phyloP scores from a whole-genome alignment of 768 basidiomycete genomes.

The Lactarius deliciosus region DNA sequence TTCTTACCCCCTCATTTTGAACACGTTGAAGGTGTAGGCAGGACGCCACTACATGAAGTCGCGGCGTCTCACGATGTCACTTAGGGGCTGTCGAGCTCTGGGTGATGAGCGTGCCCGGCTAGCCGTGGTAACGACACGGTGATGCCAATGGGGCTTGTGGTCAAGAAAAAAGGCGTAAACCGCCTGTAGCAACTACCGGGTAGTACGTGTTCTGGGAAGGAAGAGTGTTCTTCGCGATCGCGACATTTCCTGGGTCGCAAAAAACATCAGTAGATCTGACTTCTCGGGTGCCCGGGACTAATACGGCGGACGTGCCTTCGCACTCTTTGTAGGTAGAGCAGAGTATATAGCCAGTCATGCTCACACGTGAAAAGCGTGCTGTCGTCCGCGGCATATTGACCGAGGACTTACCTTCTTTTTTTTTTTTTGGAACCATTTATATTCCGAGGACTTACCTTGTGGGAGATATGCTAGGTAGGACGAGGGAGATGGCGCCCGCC shows the following conservation, averaged over 20 bases:
- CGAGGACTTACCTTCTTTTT: not conserved
- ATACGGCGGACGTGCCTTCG: not conserved
- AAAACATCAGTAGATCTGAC: not conserved
- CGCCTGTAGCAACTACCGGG: not conserved
- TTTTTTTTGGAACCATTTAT: too few species aligned
- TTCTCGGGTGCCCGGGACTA: not conserved
- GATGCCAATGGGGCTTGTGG: not conserved
- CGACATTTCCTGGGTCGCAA: not conserved
- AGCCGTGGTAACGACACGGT: not conserved
- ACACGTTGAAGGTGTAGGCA: not conserved
- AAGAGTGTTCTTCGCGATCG: not conserved
- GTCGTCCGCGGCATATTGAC: not conserved
- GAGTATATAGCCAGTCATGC: not conserved
- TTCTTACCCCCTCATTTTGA: not conserved
- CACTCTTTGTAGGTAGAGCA: not conserved
- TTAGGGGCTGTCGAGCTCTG: not conserved
- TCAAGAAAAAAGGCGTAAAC: not conserved
- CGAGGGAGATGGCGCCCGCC: not conserved
- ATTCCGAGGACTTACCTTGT: not conserved
- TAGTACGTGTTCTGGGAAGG: not conserved
- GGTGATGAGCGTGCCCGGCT: not conserved
- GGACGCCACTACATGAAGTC: not conserved
- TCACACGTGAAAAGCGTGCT: not conserved
- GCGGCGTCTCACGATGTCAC: not conserved
- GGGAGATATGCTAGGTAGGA: not conserved